Percentiles rank a stretch among this genome's conserved stretches.
Evolutionary conservation across 1,139 yeast species (phyloP).

Genomic region (Pichia sp.): DNA sequence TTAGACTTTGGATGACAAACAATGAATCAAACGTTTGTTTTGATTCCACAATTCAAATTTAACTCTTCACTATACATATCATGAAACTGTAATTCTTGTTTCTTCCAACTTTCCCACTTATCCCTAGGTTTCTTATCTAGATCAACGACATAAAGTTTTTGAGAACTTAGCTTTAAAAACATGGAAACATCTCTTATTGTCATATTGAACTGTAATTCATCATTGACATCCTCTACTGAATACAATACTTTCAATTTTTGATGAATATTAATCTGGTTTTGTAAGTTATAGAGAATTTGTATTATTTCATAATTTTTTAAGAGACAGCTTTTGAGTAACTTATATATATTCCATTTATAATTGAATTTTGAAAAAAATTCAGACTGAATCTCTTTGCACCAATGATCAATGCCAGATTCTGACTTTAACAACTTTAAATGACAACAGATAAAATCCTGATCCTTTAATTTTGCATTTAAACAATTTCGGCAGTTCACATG

Average conservation of each 20-base stretch:
- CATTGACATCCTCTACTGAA: slow-evolving; percentile 38
- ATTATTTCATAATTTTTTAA: slow-evolving; percentile 11
- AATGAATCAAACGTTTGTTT: slow-evolving; percentile 5
- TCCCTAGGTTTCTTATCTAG: slow-evolving; percentile 31
- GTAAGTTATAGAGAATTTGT: slow-evolving; percentile 17
- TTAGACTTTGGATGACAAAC: slow-evolving; percentile 13
- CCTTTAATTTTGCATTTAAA: slow-evolving; percentile 16
- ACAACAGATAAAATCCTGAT: slow-evolving; percentile 18
- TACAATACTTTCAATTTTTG: slow-evolving; percentile 26
- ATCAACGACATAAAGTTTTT: slow-evolving; percentile 36
- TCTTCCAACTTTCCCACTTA: slow-evolving; percentile 26
- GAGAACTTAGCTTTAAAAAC: slow-evolving; percentile 33
- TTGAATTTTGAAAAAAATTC: slow-evolving; percentile 4
- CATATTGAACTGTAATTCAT: slow-evolving; percentile 43
- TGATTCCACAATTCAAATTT: slow-evolving; percentile 11
- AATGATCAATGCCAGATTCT: slow-evolving; percentile 10
- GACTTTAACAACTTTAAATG: slow-evolving; percentile 18
- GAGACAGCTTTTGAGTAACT: slow-evolving; percentile 5
- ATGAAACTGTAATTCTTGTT: slow-evolving; percentile 20
- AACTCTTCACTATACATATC: slow-evolving; percentile 10
- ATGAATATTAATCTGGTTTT: slow-evolving; percentile 23
- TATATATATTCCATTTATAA: background rate
- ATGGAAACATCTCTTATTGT: slow-evolving; percentile 52
- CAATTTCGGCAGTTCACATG: slow-evolving; percentile 27
- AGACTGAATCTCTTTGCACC: slow-evolving; percentile 19